Evolutionary conservation across 768 basidiomycete species (phyloP), one percentile per base, ranked within the genome.

Genomic region (Xanthoconium stramineum): DNA sequence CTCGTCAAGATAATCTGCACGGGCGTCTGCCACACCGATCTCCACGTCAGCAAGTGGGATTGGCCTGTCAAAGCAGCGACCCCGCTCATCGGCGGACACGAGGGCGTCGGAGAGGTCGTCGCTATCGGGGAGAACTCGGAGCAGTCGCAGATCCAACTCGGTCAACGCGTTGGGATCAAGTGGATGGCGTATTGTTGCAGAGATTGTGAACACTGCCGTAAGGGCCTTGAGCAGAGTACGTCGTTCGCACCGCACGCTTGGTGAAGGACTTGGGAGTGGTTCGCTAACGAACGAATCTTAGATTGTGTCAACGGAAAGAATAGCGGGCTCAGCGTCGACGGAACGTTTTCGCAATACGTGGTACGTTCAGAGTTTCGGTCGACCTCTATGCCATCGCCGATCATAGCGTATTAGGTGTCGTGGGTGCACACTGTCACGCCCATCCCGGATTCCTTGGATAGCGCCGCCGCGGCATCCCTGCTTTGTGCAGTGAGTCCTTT

Each of bases 1-100:
- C 83, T 92, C 60, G 76, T 93, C 69, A 86, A 88, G 71, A 76
- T 93, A 65, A 77, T 80, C 36, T 86, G 82, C 73, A 85, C 87
- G 7, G 91, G 91, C 53, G 89, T 92, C n/a, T 93, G 91, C 73
- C 90, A 92, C 66, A 89, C 88, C 4, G 91, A 93, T 65, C 78
- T 91, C 14, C 91, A 93, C 63, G 86, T 86, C 29, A 82, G 81
- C 37, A 71, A 80, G 38, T 83, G 81, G 43, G 93, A 94, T 67
- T 94, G 94, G 94, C 93, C 93, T 0, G 55, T 89, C 11, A 70
- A 78, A n/a, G 76, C 83, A 35, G 81, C 76, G 50, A 76, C 76
- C 1, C 88, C 87, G 0, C 81, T 91, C 47, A 81, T 92, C 54
- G 89, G 89, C 15, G 90, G 93, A 0, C 92, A 94, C 66, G 88